Evolutionary conservation across 1,284 basidiomycete species (phyloP).

Genomic region (Entoloma clypeatum): DNA sequence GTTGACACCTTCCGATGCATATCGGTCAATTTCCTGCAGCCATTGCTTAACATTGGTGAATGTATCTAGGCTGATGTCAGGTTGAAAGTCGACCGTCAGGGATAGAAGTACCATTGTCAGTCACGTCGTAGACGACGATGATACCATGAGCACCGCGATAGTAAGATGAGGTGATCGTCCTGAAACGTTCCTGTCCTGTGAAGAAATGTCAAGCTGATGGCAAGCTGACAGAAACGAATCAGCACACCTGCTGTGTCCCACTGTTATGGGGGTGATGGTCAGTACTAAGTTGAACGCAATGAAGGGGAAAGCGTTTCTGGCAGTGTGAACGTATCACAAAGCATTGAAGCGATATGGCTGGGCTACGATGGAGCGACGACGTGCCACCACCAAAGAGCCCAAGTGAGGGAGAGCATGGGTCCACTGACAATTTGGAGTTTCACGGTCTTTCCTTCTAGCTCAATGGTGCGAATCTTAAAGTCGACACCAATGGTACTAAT

Average conservation of each 20-base stretch:
- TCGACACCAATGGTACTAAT: constrained; percentile 99
- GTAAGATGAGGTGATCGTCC: constrained; percentile 96
- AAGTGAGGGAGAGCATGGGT: constrained; percentile 13
- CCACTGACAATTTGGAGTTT: constrained; percentile 96
- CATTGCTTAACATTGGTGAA: constrained; percentile 99
- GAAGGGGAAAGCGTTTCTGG: constrained; percentile 22
- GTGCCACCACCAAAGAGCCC: too few species aligned
- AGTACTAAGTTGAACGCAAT: too few species aligned
- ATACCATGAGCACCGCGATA: constrained; percentile 97
- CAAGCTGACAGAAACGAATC: constrained; percentile 5
- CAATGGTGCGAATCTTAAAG: constrained; percentile 99
- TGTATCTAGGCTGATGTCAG: constrained; percentile 57
- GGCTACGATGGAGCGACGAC: too few species aligned
- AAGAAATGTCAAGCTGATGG: constrained; percentile 11
- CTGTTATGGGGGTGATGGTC: too few species aligned
- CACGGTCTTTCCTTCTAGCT: constrained; percentile 99
- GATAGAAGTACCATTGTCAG: constrained; percentile 74
- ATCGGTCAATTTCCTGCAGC: constrained; percentile 99
- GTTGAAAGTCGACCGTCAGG: not conserved
- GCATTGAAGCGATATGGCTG: too few species aligned
- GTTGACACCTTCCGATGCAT: constrained; percentile 98
- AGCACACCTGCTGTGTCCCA: constrained; percentile 90
- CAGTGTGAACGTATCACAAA: too few species aligned
- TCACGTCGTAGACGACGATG: constrained; percentile 99
- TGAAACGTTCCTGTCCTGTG: constrained; percentile 91